Percentiles rank a stretch among this genome's conserved stretches.
Conservation (phyloP, 805 yeast species). For the Debaryomyces prosopidis region DNA sequence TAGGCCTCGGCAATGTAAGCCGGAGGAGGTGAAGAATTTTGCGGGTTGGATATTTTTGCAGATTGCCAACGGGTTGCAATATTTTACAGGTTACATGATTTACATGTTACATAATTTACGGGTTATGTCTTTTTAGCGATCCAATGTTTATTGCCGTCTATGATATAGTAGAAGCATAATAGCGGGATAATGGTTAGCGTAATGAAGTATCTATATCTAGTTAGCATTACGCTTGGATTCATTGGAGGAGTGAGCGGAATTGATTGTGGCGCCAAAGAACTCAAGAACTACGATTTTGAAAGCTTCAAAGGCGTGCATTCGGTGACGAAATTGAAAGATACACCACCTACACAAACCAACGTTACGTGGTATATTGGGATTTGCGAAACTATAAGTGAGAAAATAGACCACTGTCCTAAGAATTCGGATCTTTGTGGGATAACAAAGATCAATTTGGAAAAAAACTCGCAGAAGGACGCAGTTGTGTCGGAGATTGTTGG, state of each 20-base stretch:
- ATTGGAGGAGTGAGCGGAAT: slow-evolving; percentile 18
- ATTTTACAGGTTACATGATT: neutral
- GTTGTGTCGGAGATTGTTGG: slow-evolving; percentile 64
- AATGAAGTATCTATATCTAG: neutral
- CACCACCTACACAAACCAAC: slow-evolving; percentile 78
- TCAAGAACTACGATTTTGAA: slow-evolving; percentile 43
- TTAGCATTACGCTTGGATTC: neutral
- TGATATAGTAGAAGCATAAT: no score
- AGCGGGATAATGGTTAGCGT: neutral
- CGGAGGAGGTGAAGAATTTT: neutral
- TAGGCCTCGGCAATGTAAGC: neutral
- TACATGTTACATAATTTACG: neutral
- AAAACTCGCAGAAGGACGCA: slow-evolving; percentile 31
- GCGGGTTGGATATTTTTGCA: no score
- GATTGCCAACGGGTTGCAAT: neutral
- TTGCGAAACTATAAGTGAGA: slow-evolving; percentile 53
- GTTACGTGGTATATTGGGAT: slow-evolving; percentile 71
- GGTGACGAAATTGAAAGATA: slow-evolving; percentile 42
- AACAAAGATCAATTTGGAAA: slow-evolving; percentile 54
- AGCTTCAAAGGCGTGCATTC: slow-evolving; percentile 51
- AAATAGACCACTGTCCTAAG: slow-evolving; percentile 57
- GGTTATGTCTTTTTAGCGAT: neutral
- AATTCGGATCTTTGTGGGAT: slow-evolving; percentile 81
- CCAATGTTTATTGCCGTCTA: no score
- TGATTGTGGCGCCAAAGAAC: slow-evolving; percentile 37